These are phyloP conservation scores for Ganoderma meredithae DNA, from an alignment of 1,284 basidiomycete species.

Conservation along the genomic window DNA sequence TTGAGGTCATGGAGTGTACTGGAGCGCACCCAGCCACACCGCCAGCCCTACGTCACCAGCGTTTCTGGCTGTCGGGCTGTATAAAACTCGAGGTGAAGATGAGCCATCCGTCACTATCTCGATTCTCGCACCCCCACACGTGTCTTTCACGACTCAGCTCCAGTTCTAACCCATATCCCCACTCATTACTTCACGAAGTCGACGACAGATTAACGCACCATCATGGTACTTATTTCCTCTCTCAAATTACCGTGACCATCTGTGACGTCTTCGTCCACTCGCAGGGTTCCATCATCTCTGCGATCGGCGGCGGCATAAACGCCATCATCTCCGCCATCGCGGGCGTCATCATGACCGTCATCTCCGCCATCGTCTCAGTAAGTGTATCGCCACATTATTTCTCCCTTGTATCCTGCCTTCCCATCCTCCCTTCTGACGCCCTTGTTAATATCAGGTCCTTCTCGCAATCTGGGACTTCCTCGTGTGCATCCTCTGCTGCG, in stretches of 20 bases:
- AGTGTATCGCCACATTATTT: constrained; percentile 43
- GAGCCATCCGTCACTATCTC: neutral
- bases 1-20: neutral
- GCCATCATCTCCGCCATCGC: constrained; percentile 66
- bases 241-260: no score
- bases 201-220: constrained; percentile 4
- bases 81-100: neutral
- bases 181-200: constrained; percentile 6
- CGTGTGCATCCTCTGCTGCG: constrained; percentile 64
- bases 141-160: neutral
- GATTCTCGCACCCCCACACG: no score
- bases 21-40: neutral
- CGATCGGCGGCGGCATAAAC: constrained; percentile 63
- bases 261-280: no score
- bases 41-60: neutral
- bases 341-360: constrained; percentile 60
- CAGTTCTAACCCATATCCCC: neutral
- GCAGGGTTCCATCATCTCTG: constrained; percentile 65
- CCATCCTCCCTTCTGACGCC: neutral
- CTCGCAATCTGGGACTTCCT: constrained; percentile 66
- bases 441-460: constrained; percentile 49
- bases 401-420: neutral
- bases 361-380: constrained; percentile 61
- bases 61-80: neutral
- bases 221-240: no score